A percentile compares a stretch with the other conserved stretches of the same genome.
Conservation (phyloP, 768 basidiomycete genomes). For the Paxillus involutus region DNA sequence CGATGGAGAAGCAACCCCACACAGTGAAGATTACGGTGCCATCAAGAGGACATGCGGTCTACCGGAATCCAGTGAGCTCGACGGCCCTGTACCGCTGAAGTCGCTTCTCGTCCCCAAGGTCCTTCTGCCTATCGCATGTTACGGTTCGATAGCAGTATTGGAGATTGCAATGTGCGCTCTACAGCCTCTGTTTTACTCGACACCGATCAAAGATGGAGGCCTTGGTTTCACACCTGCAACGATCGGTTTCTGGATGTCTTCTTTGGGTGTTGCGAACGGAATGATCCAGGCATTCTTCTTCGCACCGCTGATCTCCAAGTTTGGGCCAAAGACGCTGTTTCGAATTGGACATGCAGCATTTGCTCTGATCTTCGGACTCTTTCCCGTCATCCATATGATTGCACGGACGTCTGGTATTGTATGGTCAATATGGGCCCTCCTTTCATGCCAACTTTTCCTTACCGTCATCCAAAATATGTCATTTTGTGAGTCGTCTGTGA, state of each 20-base stretch:
- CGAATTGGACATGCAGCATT: conserved; percentile 20
- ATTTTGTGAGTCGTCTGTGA: too few species aligned
- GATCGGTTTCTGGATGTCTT: conserved; percentile 38
- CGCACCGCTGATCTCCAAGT: conserved; percentile 32
- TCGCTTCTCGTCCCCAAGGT: conserved; percentile 34
- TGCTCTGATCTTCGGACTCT: conserved; percentile 22
- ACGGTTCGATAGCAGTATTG: conserved; percentile 33
- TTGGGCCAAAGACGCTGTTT: conserved; percentile 37
- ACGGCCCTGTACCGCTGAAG: conserved; percentile 34
- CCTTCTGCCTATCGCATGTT: conserved; percentile 33
- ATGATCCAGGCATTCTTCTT: conserved; percentile 40
- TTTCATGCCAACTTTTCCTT: too few species aligned
- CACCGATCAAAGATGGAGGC: conserved; percentile 39
- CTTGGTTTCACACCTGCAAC: conserved; percentile 35
- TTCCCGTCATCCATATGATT: conserved; percentile 21
- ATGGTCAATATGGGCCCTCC: too few species aligned
- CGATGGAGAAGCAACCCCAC: too few species aligned
- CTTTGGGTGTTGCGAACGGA: conserved; percentile 37
- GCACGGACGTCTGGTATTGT: neutral
- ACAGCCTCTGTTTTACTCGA: conserved; percentile 40
- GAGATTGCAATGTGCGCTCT: conserved; percentile 39
- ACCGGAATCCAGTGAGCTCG: too few species aligned
- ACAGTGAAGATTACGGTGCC: too few species aligned
- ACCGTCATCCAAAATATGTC: too few species aligned
- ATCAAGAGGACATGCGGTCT: too few species aligned